phyloP scores from a whole-genome alignment of 164 flowering plant species.

The Chloranthus sessilifolius region DNA sequence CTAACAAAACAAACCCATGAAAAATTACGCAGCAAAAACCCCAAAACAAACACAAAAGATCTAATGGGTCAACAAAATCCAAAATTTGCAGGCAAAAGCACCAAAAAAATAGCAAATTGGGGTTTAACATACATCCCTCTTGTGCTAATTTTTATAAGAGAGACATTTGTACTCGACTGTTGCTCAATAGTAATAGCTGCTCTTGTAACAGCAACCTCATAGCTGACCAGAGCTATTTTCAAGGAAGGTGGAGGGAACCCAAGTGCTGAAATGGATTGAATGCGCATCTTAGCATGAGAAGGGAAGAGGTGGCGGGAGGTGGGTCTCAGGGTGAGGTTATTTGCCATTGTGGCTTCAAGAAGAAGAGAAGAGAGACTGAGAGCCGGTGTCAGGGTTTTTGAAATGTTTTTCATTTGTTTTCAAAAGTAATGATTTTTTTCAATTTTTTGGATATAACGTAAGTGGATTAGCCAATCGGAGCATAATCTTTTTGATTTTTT shows the following conservation, averaged over 20 bases:
- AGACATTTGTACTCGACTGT: constrained; percentile 39
- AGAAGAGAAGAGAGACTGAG: neutral
- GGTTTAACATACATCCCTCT: constrained; percentile 63
- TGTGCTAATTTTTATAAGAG: constrained; percentile 77
- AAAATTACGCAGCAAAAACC: too few species aligned
- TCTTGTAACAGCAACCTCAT: constrained; percentile 21
- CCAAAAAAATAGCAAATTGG: too few species aligned
- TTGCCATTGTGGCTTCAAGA: too few species aligned
- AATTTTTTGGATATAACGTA: constrained; percentile 26
- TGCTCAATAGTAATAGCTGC: constrained; percentile 67
- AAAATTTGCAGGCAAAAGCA: too few species aligned
- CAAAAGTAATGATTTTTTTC: too few species aligned
- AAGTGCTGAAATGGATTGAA: constrained; percentile 28
- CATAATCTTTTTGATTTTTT: too few species aligned
- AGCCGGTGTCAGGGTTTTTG: neutral
- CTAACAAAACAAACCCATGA: too few species aligned
- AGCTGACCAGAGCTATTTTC: constrained; percentile 14
- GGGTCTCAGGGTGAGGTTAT: constrained; percentile 6
- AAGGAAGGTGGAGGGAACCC: constrained; percentile 32
- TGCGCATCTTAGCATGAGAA: constrained; percentile 7
- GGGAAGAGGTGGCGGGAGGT: constrained; percentile 6
- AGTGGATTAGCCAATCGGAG: constrained; percentile 21
- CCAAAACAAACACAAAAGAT: too few species aligned
- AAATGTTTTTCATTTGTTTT: too few species aligned
- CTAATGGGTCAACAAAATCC: too few species aligned